A percentile compares a stretch with the other conserved stretches of the same genome.
Evolutionary conservation across 345 rosid species (phyloP).

Genomic region (Mallotus nudiflorus): DNA sequence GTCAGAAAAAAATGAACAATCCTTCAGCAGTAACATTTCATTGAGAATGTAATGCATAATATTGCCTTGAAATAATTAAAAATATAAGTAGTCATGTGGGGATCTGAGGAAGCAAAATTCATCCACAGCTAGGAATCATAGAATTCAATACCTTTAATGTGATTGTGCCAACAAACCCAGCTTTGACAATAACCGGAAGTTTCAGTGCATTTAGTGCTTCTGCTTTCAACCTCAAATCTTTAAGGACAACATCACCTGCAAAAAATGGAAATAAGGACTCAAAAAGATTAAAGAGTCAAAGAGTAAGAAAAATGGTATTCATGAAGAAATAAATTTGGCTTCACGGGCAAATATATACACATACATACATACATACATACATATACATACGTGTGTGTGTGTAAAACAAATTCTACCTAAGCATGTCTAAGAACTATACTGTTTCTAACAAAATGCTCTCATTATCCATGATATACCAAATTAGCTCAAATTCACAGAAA

Average conservation of each 20-base stretch:
- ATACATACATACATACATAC: no score
- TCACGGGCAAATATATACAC: slow-evolving; percentile 14
- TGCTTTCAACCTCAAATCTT: slow-evolving; percentile 88
- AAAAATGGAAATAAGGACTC: slow-evolving; percentile 14
- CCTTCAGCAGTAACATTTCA: background rate
- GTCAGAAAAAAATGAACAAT: background rate
- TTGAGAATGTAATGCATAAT: background rate
- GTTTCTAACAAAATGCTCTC: background rate
- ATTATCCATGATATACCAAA: background rate
- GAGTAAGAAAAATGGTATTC: background rate
- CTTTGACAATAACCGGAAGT: slow-evolving; percentile 95
- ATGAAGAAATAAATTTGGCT: slow-evolving; percentile 16
- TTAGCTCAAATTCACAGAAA: background rate
- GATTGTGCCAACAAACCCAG: slow-evolving; percentile 94
- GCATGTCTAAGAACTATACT: slow-evolving; percentile 4
- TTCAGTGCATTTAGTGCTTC: slow-evolving; percentile 91
- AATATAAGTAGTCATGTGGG: background rate
- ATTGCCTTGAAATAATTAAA: background rate
- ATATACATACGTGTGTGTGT: no score
- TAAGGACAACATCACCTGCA: slow-evolving; percentile 94
- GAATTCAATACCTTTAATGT: slow-evolving; percentile 69
- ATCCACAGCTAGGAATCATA: background rate
- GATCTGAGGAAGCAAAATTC: slow-evolving; percentile 5
- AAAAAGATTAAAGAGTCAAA: slow-evolving; percentile 1
- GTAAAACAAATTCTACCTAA: background rate